These are phyloP conservation scores for Epichloe typhina DNA, from an alignment of 2,329 filamentous ascomycete species.

Conservation along the genomic window DNA sequence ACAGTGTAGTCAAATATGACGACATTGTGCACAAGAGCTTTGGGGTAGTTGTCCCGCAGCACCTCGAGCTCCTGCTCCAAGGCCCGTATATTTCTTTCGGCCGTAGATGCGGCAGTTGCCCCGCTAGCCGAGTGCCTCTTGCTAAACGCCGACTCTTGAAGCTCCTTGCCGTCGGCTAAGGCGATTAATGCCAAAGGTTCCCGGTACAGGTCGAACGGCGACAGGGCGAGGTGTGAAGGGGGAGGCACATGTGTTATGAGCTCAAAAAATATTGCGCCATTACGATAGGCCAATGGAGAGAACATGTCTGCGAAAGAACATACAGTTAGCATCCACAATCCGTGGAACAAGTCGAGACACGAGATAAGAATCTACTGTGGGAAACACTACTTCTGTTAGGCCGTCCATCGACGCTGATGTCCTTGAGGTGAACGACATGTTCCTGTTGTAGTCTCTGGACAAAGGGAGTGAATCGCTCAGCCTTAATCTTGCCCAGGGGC, in stretches of 20 bases:
- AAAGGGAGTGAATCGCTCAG: slow-evolving; percentile 66
- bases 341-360: not conserved
- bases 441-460: slow-evolving; percentile 65
- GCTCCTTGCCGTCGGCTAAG: slow-evolving; percentile 67
- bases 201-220: slow-evolving; percentile 82
- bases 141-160: slow-evolving; percentile 39
- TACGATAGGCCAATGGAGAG: slow-evolving; percentile 76
- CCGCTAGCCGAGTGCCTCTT: slow-evolving; percentile 37
- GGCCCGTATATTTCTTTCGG: slow-evolving; percentile 44
- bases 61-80: slow-evolving; percentile 57
- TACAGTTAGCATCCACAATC: slow-evolving; percentile 9
- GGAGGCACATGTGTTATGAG: slow-evolving; percentile 68
- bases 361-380: not conserved
- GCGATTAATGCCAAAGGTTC: slow-evolving; percentile 76
- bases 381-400: slow-evolving; percentile 62
- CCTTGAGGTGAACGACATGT: slow-evolving; percentile 70
- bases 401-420: slow-evolving; percentile 72
- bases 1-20: slow-evolving; percentile 64
- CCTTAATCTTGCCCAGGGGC: slow-evolving; percentile 75
- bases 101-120: slow-evolving; percentile 33
- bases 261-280: slow-evolving; percentile 79
- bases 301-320: slow-evolving; percentile 61
- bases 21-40: slow-evolving; percentile 64
- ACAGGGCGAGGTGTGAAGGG: slow-evolving; percentile 64
- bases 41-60: slow-evolving; percentile 59